Conservation (phyloP, 2,329 filamentous ascomycete species). For the Drechslerella stenobrocha region DNA sequence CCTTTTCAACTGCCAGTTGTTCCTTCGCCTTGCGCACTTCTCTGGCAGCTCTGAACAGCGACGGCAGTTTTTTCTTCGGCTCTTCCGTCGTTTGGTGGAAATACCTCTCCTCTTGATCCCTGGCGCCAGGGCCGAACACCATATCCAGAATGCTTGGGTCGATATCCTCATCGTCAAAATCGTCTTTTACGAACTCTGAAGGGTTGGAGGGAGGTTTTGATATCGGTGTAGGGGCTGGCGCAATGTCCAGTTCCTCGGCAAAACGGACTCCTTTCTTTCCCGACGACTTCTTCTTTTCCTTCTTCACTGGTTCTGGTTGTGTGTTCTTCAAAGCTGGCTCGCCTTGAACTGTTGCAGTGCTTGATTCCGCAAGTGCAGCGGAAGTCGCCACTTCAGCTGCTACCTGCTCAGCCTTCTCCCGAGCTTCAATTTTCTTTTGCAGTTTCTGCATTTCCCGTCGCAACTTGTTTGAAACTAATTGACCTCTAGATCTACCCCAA, state of each 20-base stretch:
- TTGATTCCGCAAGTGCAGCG: conserved; percentile 2
- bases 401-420: conserved; percentile 36
- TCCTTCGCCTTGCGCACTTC: conserved; percentile 39
- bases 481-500: conserved; percentile 69
- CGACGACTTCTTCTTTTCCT: conserved; percentile 49
- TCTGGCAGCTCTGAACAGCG: conserved; percentile 37
- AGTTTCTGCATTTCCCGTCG: conserved; percentile 40
- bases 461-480: conserved; percentile 34
- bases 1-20: conserved; percentile 22
- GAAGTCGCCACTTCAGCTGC: conserved; percentile 23
- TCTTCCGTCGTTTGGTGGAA: conserved; percentile 35
- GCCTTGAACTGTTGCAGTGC: conserved; percentile 6
- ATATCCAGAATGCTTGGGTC: conserved; percentile 44
- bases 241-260: conserved; percentile 72
- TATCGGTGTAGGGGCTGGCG: conserved; percentile 57
- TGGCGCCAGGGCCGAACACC: conserved; percentile 38
- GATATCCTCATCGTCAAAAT: conserved; percentile 44
- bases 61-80: conserved; percentile 40
- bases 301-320: conserved; percentile 48
- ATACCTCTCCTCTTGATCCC: conserved; percentile 39
- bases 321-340: conserved; percentile 30
- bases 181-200: conserved; percentile 33
- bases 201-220: conserved; percentile 52
- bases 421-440: conserved; percentile 41
- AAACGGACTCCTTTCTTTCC: conserved; percentile 78